A percentile compares a stretch with the other conserved stretches of the same genome.
Conservation (phyloP, 106 monocot genomes). For the Triglochin maritima region DNA sequence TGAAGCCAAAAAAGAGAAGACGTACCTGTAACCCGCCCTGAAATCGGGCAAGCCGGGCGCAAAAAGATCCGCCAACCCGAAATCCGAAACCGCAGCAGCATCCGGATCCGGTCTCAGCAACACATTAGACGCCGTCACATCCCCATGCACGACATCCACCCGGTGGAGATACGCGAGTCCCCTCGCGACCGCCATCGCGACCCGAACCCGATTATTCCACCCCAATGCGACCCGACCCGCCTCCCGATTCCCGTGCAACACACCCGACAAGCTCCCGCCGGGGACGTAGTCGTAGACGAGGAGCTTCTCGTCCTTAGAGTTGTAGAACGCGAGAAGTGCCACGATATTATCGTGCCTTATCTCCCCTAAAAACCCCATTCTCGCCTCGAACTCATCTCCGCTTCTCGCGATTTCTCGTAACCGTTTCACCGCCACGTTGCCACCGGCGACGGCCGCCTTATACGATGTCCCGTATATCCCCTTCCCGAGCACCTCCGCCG, state of each 20-base stretch:
- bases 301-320: conserved; percentile 66
- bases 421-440: conserved; percentile 45
- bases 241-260: conserved; percentile 4
- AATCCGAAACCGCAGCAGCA: conserved; percentile 8
- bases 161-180: conserved; percentile 13
- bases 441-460: conserved; percentile 62
- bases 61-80: conserved; percentile 4
- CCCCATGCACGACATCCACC: conserved; percentile 12
- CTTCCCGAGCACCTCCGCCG: conserved; percentile 78
- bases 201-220: conserved; percentile 1
- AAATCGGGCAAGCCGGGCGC: too few species aligned
- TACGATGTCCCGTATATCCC: conserved; percentile 64
- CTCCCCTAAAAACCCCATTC: neutral
- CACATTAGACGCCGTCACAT: conserved; percentile 15
- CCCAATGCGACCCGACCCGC: neutral
- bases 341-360: conserved; percentile 16
- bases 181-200: conserved; percentile 8
- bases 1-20: too few species aligned
- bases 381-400: conserved; percentile 4
- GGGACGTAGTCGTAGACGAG: conserved; percentile 69
- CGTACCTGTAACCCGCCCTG: too few species aligned
- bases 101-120: conserved; percentile 4
- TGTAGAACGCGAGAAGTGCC: conserved; percentile 43
- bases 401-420: conserved; percentile 2
- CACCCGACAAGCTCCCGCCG: conserved; percentile 49